phyloP scores from a whole-genome alignment of 352 stramenopile genomes.

The Peronospora belbahrii region DNA sequence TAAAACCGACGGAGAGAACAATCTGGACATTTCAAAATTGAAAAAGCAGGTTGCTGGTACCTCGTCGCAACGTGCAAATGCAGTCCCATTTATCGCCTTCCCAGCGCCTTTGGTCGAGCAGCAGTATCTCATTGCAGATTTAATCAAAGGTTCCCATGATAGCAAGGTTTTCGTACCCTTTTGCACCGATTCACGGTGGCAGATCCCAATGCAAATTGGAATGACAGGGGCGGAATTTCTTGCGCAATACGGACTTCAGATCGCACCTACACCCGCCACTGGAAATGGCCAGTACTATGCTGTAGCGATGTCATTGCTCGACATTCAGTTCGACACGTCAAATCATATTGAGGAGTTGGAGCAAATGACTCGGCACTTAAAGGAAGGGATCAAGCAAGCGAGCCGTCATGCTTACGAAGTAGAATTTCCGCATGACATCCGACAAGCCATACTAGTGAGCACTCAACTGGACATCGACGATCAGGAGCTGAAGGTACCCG shows the following conservation, averaged over 20 bases:
- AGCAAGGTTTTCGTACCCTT: background rate
- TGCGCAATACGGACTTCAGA: slow-evolving; percentile 1
- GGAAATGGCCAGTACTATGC: slow-evolving; percentile 18
- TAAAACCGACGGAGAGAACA: background rate
- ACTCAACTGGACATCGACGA: slow-evolving; percentile 2
- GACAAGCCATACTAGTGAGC: slow-evolving; percentile 13
- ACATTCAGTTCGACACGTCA: slow-evolving; percentile 3
- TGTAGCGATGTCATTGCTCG: slow-evolving; percentile 10
- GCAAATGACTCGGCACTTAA: slow-evolving; percentile 4
- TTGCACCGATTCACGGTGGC: slow-evolving; percentile 4
- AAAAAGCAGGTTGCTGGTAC: background rate
- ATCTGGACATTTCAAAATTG: no score
- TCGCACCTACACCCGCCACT: slow-evolving; percentile 4
- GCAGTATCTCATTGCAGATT: slow-evolving; percentile 1
- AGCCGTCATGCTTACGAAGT: slow-evolving; percentile 6
- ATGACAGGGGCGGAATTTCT: slow-evolving; percentile 1
- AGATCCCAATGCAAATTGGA: background rate
- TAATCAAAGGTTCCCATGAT: background rate
- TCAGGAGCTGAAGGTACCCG: slow-evolving; percentile 1
- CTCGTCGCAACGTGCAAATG: background rate
- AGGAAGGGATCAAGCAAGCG: slow-evolving; percentile 5
- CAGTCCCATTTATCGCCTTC: slow-evolving; percentile 2
- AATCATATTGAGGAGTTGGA: slow-evolving; percentile 2
- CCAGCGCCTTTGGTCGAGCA: background rate
- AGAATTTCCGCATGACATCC: slow-evolving; percentile 18